Conservation (phyloP, 2,329 filamentous ascomycete genomes). For the Alternaria arbusti region DNA sequence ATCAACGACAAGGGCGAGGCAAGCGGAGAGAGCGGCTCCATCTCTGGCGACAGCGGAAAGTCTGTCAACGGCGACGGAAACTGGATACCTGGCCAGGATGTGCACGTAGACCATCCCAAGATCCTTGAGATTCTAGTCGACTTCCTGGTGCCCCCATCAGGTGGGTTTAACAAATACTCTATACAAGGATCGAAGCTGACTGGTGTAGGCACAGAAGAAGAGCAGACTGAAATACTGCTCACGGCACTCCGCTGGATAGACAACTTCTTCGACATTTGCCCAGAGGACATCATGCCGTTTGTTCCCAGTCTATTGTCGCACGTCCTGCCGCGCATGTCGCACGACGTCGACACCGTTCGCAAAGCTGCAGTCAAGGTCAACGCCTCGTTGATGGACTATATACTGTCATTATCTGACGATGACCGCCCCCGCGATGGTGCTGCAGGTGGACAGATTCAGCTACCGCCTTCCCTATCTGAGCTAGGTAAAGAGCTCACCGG, state of each 20-base stretch:
- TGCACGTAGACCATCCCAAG: slow-evolving; percentile 89
- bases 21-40: slow-evolving; percentile 44
- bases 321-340: slow-evolving; percentile 91
- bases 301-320: slow-evolving; percentile 91
- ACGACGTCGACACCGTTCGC: slow-evolving; percentile 85
- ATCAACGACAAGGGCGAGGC: slow-evolving; percentile 61
- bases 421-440: slow-evolving; percentile 50
- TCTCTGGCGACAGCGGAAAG: slow-evolving; percentile 46
- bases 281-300: slow-evolving; percentile 93
- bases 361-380: slow-evolving; percentile 90
- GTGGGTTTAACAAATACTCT: background rate
- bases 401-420: slow-evolving; percentile 82
- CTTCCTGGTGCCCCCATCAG: slow-evolving; percentile 81
- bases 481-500: slow-evolving; percentile 52
- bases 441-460: slow-evolving; percentile 51
- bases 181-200: slow-evolving; percentile 9
- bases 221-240: slow-evolving; percentile 73
- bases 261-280: slow-evolving; percentile 94
- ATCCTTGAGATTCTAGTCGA: slow-evolving; percentile 91
- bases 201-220: slow-evolving; percentile 67
- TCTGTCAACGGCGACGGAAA: slow-evolving; percentile 75
- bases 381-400: slow-evolving; percentile 88
- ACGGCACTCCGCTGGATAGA: slow-evolving; percentile 96
- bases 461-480: slow-evolving; percentile 48
- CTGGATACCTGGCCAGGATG: slow-evolving; percentile 97